Base-by-base conservation (phyloP, 2,329 filamentous ascomycete genomes). In the Capronia americana region DNA sequence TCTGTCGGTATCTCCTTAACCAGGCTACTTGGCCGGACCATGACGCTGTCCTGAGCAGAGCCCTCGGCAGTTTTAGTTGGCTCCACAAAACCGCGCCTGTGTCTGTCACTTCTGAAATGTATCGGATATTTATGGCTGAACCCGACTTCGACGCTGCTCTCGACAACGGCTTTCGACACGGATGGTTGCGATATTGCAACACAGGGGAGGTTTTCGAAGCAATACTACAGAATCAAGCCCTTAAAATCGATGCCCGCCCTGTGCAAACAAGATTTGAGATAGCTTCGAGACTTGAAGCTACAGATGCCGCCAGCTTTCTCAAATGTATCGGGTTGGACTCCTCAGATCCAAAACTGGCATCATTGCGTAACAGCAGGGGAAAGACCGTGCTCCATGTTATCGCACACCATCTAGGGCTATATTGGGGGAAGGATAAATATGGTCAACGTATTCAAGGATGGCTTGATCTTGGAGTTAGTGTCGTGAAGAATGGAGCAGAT, bases 71-170 rank as follows among this genome's bases (percentile, higher is more conserved):
- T n/a, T 46, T 41, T 12, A 46, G 38, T 20, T 8, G 10, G 1
- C 1, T 0, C 3, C 3, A 10, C 7, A 0, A 10, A 1, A 3
- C 0, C 2, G 3, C 1, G 11, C 0, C 2, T 24, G 1, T 1
- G 8, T 1, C 1, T 26, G 14, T 1, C 10, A 1, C 12, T 17
- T 10, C n/a, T 32, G 14, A 59, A 32, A 50, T 50, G 57, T 59
- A 59, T 23, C 57, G 57, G 17, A 26, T 59, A 4, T 34, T 59
- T 7, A n/a, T 59, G 57, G 26, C 11, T 4, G 41, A 59, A 24
- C 20, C 57, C 17, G 57, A 34, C 14, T 34, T 59, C 12, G 41
- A 59, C 12, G 4, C 5, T 5, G 38, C 44, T 20, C 7, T 50
- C 28, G 57, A 50, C 14, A 14, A 59, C 24, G 46, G 4, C 46